phyloP scores from a whole-genome alignment of 2,329 filamentous ascomycete genomes.

The Aspergillus vadensis region DNA sequence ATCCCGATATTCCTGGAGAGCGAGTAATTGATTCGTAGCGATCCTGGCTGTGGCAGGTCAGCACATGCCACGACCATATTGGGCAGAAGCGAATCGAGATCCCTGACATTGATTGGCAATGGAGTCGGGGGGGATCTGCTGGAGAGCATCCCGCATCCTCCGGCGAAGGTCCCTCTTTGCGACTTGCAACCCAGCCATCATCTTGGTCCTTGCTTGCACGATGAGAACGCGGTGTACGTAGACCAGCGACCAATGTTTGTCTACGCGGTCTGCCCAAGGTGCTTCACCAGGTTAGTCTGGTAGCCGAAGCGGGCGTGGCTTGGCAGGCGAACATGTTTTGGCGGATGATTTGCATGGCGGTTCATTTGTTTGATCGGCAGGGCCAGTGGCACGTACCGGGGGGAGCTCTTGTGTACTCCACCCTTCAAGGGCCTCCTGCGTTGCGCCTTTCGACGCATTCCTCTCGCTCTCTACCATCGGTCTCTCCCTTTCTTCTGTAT shows the following conservation, averaged over 20 bases:
- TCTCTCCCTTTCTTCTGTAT: slow-evolving; percentile 1
- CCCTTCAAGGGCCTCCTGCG: slow-evolving; percentile 14
- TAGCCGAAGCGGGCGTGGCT: slow-evolving; percentile 9
- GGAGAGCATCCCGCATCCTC: slow-evolving; percentile 68
- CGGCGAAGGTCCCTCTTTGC: slow-evolving; percentile 77
- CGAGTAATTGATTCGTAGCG: slow-evolving; percentile 66
- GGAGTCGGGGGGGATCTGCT: slow-evolving; percentile 61
- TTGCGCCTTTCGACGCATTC: slow-evolving; percentile 16
- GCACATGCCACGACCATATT: slow-evolving; percentile 14
- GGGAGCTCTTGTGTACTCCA: background rate
- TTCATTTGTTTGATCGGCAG: slow-evolving; percentile 15
- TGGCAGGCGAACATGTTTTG: slow-evolving; percentile 18
- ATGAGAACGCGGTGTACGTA: background rate
- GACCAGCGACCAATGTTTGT: background rate
- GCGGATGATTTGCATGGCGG: slow-evolving; percentile 11
- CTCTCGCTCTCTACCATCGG: slow-evolving; percentile 3
- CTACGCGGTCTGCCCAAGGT: too few relatives aligned
- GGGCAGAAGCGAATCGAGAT: slow-evolving; percentile 29
- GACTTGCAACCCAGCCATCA: slow-evolving; percentile 61
- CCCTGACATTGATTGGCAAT: slow-evolving; percentile 68
- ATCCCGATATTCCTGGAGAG: slow-evolving; percentile 71
- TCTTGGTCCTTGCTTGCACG: slow-evolving; percentile 20
- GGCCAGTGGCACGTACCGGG: slow-evolving; percentile 14
- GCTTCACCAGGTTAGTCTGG: too few relatives aligned
- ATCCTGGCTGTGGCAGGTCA: slow-evolving; percentile 57